A percentile compares a stretch with the other conserved stretches of the same genome.
phyloP scores from a whole-genome alignment of 495 filamentous ascomycete genomes.

The Pyrenula aspistea region DNA sequence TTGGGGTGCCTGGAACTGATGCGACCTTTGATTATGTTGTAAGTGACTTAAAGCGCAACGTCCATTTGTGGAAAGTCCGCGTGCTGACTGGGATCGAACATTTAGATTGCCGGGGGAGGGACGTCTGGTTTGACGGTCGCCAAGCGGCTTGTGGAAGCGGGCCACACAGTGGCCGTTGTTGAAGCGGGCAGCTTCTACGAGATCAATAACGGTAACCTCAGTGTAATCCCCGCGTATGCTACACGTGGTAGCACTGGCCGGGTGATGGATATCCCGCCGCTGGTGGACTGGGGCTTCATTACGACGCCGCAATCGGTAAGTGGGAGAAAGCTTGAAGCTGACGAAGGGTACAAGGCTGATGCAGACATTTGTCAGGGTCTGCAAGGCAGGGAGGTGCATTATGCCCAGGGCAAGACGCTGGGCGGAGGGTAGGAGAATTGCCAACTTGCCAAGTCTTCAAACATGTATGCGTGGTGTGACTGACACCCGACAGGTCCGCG shows the following conservation, averaged over 20 bases:
- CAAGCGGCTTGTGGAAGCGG: conserved; percentile 27
- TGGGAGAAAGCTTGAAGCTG: neutral
- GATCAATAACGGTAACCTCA: conserved; percentile 27
- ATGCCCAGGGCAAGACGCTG: conserved; percentile 16
- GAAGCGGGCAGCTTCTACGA: conserved; percentile 50
- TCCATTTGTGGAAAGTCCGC: neutral
- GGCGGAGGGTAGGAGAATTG: conserved; percentile 12
- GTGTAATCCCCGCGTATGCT: conserved; percentile 22
- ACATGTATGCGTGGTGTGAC: neutral
- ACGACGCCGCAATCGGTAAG: conserved; percentile 24
- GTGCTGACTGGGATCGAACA: neutral
- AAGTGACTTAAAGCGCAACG: neutral
- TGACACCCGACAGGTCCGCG: neutral
- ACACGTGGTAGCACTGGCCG: conserved; percentile 11
- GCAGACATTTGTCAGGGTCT: neutral
- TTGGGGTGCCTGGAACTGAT: conserved; percentile 6
- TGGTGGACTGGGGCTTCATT: conserved; percentile 38
- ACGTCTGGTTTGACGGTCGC: conserved; percentile 39
- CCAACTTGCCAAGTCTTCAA: conserved; percentile 7
- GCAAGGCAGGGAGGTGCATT: conserved; percentile 2
- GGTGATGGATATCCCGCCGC: conserved; percentile 12
- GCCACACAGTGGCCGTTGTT: conserved; percentile 30
- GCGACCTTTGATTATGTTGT: conserved; percentile 10
- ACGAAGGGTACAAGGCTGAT: neutral
- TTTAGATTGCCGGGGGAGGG: conserved; percentile 38